A percentile compares a stretch with the other conserved stretches of the same genome.
phyloP scores from a whole-genome alignment of 176 grass and related monocot genomes.

The Canna indica region DNA sequence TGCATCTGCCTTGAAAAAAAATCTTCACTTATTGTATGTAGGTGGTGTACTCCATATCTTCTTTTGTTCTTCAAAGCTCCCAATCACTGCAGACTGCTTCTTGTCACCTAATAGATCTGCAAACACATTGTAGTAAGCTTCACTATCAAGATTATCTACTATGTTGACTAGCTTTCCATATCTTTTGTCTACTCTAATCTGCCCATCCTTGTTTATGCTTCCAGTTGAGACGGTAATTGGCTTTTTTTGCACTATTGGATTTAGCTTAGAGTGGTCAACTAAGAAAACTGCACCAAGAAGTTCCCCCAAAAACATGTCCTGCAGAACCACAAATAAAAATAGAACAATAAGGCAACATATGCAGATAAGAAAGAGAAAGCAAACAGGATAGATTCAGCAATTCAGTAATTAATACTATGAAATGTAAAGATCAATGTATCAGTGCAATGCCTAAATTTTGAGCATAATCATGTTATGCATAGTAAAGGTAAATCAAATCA shows the following conservation, averaged over 20 bases:
- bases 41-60: slow-evolving; percentile 28
- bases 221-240: slow-evolving; percentile 32
- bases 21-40: neutral
- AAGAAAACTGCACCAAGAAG: slow-evolving; percentile 68
- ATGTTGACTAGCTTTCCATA: slow-evolving; percentile 33
- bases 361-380: neutral
- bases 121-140: slow-evolving; percentile 43
- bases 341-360: neutral
- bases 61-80: slow-evolving; percentile 63
- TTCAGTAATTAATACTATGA: too few relatives aligned
- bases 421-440: too few relatives aligned
- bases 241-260: slow-evolving; percentile 27
- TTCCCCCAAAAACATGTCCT: slow-evolving; percentile 82
- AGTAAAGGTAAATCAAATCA: too few relatives aligned
- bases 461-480: too few relatives aligned
- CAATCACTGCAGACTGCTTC: slow-evolving; percentile 43
- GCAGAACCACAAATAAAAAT: neutral
- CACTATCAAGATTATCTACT: slow-evolving; percentile 35
- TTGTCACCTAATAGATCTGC: slow-evolving; percentile 30
- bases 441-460: too few relatives aligned
- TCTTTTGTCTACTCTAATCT: slow-evolving; percentile 23
- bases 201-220: slow-evolving; percentile 32
- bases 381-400: neutral
- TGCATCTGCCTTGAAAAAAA: slow-evolving; percentile 4
- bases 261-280: slow-evolving; percentile 41